Conservation (phyloP, 257 asterid genomes). For the Solanum sitiens region DNA sequence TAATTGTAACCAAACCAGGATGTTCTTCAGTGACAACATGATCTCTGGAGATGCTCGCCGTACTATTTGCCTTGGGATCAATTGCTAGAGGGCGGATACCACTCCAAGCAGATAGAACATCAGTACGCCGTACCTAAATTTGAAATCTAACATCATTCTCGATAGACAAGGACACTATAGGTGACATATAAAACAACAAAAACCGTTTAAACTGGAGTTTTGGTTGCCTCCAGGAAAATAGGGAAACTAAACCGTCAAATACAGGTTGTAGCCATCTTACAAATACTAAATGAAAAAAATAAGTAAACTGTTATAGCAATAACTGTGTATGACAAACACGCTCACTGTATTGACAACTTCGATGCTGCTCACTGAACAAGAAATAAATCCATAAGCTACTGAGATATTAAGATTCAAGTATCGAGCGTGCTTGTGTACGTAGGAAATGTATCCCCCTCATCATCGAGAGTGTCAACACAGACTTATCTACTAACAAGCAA, state of each 20-base stretch:
- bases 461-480: neutral
- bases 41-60: conserved; percentile 91
- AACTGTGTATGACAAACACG: neutral
- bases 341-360: neutral
- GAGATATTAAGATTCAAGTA: neutral
- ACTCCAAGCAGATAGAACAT: conserved; percentile 99
- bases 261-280: neutral
- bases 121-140: conserved; percentile 72
- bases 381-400: neutral
- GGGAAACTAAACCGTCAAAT: neutral
- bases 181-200: neutral
- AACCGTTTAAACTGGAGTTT: neutral
- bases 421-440: neutral
- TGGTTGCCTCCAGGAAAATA: neutral
- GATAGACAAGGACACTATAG: neutral
- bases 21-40: conserved; percentile 82
- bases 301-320: neutral
- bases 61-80: conserved; percentile 85
- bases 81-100: conserved; percentile 95
- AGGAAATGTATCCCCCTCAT: neutral
- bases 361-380: neutral
- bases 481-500: neutral
- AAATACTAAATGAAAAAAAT: neutral
- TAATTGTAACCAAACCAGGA: conserved; percentile 89
- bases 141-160: conserved; percentile 9